These are phyloP conservation scores for Ustilago trichophora DNA, from an alignment of 1,284 basidiomycete species.

Conservation along the genomic window DNA sequence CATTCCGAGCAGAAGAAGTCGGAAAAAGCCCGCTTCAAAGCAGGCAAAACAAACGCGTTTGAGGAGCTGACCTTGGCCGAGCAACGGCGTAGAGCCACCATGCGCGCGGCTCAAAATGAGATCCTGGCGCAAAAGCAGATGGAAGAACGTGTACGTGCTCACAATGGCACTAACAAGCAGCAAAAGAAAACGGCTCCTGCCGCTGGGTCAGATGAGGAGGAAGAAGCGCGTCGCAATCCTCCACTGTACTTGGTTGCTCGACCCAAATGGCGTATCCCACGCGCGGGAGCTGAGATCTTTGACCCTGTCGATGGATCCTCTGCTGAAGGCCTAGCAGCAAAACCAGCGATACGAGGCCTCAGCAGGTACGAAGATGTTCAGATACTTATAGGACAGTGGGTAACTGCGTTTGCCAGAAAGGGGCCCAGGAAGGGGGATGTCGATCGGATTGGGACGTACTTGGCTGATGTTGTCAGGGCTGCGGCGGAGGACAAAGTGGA, in stretches of 20 bases:
- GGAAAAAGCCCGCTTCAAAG: constrained; percentile 26
- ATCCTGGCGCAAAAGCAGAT: constrained; percentile 14
- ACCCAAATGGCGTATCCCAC: constrained; percentile 1
- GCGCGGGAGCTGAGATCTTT: constrained; percentile 12
- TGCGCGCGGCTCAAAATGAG: constrained; percentile 31
- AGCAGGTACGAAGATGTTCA: constrained; percentile 15
- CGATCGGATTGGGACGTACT: constrained; percentile 22
- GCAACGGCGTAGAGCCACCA: constrained; percentile 35
- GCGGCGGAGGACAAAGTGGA: constrained; percentile 7
- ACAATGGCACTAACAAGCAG: constrained; percentile 17
- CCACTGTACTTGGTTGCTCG: constrained; percentile 23
- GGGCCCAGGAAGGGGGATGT: constrained; percentile 53
- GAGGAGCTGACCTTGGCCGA: constrained; percentile 38
- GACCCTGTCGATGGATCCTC: background rate
- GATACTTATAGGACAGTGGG: constrained; percentile 42
- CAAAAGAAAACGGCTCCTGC: too few species aligned
- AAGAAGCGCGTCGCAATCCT: constrained; percentile 14
- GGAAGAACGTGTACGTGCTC: constrained; percentile 12
- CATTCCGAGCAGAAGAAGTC: constrained; percentile 33
- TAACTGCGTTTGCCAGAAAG: constrained; percentile 27
- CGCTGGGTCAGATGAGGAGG: constrained; percentile 17
- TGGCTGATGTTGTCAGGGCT: constrained; percentile 11
- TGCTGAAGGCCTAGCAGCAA: background rate
- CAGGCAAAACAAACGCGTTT: constrained; percentile 19
- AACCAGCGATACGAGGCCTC: constrained; percentile 33